Evolutionary conservation across 768 basidiomycete genomes (phyloP).

Genomic region (Pisolithus orientalis): DNA sequence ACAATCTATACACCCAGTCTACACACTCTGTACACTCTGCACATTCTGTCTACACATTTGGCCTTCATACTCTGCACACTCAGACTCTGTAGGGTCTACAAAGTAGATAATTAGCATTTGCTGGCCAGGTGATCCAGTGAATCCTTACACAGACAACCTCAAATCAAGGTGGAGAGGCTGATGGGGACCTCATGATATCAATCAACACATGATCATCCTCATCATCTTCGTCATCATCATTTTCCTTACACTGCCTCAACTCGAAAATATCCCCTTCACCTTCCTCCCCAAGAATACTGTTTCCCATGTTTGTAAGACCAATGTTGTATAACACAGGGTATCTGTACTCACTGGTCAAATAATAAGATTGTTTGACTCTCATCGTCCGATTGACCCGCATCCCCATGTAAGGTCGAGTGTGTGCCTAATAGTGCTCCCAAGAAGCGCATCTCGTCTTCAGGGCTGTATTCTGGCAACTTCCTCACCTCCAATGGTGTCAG

Average conservation of each 20-base stretch:
- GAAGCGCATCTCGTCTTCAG: conserved; percentile 32
- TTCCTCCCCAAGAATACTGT: conserved; percentile 56
- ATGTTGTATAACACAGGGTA: neutral
- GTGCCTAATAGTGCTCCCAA: conserved; percentile 29
- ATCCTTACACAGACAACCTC: neutral
- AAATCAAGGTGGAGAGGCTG: too few relatives aligned
- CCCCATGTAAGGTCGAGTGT: conserved; percentile 24
- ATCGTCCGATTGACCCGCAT: conserved; percentile 25
- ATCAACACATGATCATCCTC: conserved; percentile 13
- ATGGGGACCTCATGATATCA: conserved; percentile 19
- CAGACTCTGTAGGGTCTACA: too few relatives aligned
- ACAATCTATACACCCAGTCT: too few relatives aligned
- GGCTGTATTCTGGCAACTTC: conserved; percentile 28
- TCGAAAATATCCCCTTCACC: conserved; percentile 51
- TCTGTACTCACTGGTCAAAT: conserved; percentile 61
- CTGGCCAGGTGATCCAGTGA: too few relatives aligned
- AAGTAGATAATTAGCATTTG: too few relatives aligned
- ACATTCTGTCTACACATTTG: too few relatives aligned
- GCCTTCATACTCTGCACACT: too few relatives aligned
- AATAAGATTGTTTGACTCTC: conserved; percentile 53
- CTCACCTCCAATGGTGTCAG: conserved; percentile 46
- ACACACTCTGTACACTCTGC: too few relatives aligned
- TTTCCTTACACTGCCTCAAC: conserved; percentile 34
- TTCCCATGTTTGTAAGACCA: conserved; percentile 6
- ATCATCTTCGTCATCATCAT: conserved; percentile 20